Base-by-base conservation (phyloP, 2,329 filamentous ascomycete species). In the Sarocladiaceae sp. region DNA sequence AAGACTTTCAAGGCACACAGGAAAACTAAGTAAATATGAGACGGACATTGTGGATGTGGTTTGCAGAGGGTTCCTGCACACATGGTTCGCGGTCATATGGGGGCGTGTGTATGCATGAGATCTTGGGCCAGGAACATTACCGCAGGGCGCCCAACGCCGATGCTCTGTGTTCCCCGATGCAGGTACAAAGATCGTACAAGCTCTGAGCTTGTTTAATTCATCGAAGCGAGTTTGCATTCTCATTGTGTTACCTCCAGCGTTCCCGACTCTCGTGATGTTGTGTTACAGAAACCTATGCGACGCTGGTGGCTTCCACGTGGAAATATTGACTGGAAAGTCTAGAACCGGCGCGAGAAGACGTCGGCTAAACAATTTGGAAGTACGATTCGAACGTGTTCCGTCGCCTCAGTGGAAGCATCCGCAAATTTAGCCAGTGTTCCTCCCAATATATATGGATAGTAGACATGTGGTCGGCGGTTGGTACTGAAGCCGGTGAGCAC, bases 1-100 rank as follows among this genome's bases (percentile, higher is more conserved):
- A 95, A 93, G 76, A 92, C 87, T 8, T 94, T 97, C 68, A 96
- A 90, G 67, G 81, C 80, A 22, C 73, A 78, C 59, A 68, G 74
- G 51, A 81, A 76, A 68, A 67, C 63, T 51, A 69, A 67, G 55
- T 68, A 61, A 23, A 42, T 7, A 18, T 48, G 44, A 48, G n/a
- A 12, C 15, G 26, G 44, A n/a, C n/a, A 20, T 26, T 17, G 40
- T 44, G 40, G 40, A 22, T 22, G 4, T 20, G 23, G 22, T 22
- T 26, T 44, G 40, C 12, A 26, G 7, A 26, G 23, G 40, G 40
- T 12, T 12, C 5, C 15, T 28, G 40, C 11, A 44, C 23, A 12
- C 13, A 44, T 11, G 40, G 7, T 20, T 23, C 15, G 18, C 17
- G 8, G 37, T 20, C 8, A 8, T 31, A 8, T 31, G 28, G 28